phyloP scores from a whole-genome alignment of 768 basidiomycete genomes.

The Mycena albidolilacea region DNA sequence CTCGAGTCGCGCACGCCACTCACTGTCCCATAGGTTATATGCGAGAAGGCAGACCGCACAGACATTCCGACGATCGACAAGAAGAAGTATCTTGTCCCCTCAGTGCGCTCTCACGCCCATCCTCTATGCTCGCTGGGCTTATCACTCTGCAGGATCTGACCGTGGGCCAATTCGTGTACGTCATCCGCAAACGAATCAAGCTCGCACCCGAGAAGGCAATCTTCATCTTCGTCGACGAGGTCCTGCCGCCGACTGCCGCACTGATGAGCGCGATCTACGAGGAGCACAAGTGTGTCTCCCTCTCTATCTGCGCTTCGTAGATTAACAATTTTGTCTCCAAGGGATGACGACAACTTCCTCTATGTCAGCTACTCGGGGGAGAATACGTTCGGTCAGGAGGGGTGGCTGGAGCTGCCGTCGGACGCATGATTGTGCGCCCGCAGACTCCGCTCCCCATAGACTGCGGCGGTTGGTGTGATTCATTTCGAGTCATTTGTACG shows the following conservation, averaged over 20 bases:
- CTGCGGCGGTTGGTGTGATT: conserved; percentile 43
- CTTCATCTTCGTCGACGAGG: conserved; percentile 99
- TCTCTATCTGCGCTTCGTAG: conserved; percentile 13
- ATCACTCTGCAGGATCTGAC: conserved; percentile 82
- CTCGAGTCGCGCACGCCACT: conserved; percentile 19
- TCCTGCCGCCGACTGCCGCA: conserved; percentile 97
- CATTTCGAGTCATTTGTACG: conserved; percentile 37
- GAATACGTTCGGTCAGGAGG: conserved; percentile 89
- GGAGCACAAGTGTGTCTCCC: conserved; percentile 92
- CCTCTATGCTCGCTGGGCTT: conserved; percentile 12
- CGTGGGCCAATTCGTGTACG: conserved; percentile 99
- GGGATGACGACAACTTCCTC: conserved; percentile 99
- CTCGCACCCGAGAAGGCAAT: conserved; percentile 99
- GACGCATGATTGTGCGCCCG: conserved; percentile 54
- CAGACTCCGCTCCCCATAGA: conserved; percentile 25
- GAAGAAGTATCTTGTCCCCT: conserved; percentile 99
- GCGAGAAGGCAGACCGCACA: conserved; percentile 98
- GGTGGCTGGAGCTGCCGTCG: conserved; percentile 62
- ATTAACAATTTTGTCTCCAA: conserved; percentile 54
- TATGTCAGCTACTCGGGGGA: conserved; percentile 99
- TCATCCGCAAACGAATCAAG: conserved; percentile 99
- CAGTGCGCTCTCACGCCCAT: conserved; percentile 67
- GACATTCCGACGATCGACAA: conserved; percentile 99
- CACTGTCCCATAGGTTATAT: conserved; percentile 84
- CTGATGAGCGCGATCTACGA: conserved; percentile 99